Conservation (phyloP, 2,329 filamentous ascomycete species). For the Clarireedia sp. region DNA sequence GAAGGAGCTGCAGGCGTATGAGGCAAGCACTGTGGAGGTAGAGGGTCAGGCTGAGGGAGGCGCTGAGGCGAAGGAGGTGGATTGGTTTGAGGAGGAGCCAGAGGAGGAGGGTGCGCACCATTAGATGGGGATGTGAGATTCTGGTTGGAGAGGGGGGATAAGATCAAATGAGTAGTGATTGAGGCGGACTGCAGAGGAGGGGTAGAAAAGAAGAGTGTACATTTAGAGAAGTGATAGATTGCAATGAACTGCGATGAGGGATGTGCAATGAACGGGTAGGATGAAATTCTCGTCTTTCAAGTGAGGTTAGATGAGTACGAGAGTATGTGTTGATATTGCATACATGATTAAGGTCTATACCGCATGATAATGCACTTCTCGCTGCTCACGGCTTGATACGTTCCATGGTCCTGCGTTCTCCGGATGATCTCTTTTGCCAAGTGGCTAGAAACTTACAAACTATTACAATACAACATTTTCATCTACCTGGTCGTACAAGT, state of each 20-base stretch:
- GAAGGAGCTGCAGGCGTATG: slow-evolving; percentile 87
- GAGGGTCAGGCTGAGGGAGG: slow-evolving; percentile 70
- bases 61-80: slow-evolving; percentile 47
- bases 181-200: neutral
- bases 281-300: no score
- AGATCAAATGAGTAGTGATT: neutral
- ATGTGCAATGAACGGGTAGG: no score
- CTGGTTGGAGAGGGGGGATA: neutral
- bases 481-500: no score
- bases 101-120: slow-evolving; percentile 38
- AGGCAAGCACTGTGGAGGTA: slow-evolving; percentile 86
- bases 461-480: no score
- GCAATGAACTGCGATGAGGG: neutral
- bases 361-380: no score
- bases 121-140: slow-evolving; percentile 15
- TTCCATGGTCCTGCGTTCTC: no score
- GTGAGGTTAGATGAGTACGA: no score
- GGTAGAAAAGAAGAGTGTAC: slow-evolving; percentile 6
- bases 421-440: no score
- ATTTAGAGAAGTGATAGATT: slow-evolving; percentile 9
- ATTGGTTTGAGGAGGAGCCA: slow-evolving; percentile 78
- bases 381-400: no score
- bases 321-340: no score
- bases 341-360: no score
- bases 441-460: no score